Evolutionary conservation across 306 rosid genomes (phyloP), one percentile per base, ranked within the genome.

Genomic region (Fagus sylvatica): DNA sequence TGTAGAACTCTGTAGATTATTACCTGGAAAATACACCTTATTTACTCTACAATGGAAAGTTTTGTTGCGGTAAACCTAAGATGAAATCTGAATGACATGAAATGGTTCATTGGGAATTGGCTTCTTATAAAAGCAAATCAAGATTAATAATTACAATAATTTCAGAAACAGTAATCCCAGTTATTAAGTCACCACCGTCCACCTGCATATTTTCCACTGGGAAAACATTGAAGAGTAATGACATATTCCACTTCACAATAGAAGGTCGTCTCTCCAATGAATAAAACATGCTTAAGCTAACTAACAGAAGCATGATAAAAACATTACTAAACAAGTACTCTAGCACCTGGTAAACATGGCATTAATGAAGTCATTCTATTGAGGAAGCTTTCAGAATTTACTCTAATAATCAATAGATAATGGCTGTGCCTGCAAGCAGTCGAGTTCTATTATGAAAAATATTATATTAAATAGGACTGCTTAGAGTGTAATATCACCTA

Each of bases 11-110:
- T 22, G 28, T 22, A 22, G 28, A 22, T 22, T 61, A 71, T 11
- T 67, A 69, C 84, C 89, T 83, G 89, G 55, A 73, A 78, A 78
- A 53, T 28, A 53, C 7, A 59, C 28, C 28, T 5, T 9, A 28
- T 12, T 69, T 42, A 46, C 43, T 7, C 28, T 3, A 16, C 36
- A 64, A 30, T 7, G 28, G 37, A 79, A 59, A 74, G 9, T 6
- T 46, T 30, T 36, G 33, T 34, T 7, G 42, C 36, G 64, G 37
- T 15, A 9, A 61, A 72, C 68, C 32, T 22, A 28, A 16, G 19
- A 40, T 39, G 12, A 55, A 40, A 53, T n/a, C 34, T 15, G 36
- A 72, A 73, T 16, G 3, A 7, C 28, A 3, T 22, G 28, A 22
- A 22, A 22, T 22, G 28, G 28, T 22, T 22, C 28, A 22, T 0